Evolutionary conservation across 192 early-diverging fungal species (phyloP), one percentile per base, ranked within the genome.

Genomic region (Coemansia biformis): DNA sequence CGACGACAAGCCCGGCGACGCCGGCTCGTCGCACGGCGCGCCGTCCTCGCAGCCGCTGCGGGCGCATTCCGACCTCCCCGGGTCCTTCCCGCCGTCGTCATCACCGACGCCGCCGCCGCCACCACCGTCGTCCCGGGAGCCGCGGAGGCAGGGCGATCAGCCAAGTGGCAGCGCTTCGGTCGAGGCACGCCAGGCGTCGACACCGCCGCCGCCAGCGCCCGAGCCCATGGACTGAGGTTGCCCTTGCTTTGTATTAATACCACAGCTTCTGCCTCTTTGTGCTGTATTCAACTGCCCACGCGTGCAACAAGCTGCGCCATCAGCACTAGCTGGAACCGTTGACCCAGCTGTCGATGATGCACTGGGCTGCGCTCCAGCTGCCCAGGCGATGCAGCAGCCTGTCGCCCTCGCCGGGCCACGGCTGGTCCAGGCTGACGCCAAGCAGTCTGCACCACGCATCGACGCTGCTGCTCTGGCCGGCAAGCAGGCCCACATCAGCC

Each of bases 51-150:
- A 26, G 6, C 59, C n/a, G 4, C 70, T n/a, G n/a, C 51, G 22
- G 8, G 38, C 53, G 4, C 70, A 74, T 34, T 62, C 70, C 2
- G 63, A 66, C 0, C 33, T 66, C 17, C 70, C 70, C n/a, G 70
- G 70, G 7, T 54, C 70, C n/a, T 74, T 58, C 47, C 70, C 70
- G n/a, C 43, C 57, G 21, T 12, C 21, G 12, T 28, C 16, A 28
- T 28, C 18, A 6, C 24, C 24, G 3, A 6, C 24, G 12, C 43
- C 16, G 43, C 43, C 18, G 24, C 24, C 24, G 3, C 3, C 24
- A 26, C 24, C 24, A 6, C 24, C 24, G 24, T 26, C 24, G 3
- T 26, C 24, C 3, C 24, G 24, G 3, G 24, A 26, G 24, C 3
- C 24, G 24, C 24, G 24, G 24, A 6, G 24, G 24, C 24, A 26